Evolutionary conservation across 164 flowering plant species (phyloP).

Genomic region (Berberis vulgaris): DNA sequence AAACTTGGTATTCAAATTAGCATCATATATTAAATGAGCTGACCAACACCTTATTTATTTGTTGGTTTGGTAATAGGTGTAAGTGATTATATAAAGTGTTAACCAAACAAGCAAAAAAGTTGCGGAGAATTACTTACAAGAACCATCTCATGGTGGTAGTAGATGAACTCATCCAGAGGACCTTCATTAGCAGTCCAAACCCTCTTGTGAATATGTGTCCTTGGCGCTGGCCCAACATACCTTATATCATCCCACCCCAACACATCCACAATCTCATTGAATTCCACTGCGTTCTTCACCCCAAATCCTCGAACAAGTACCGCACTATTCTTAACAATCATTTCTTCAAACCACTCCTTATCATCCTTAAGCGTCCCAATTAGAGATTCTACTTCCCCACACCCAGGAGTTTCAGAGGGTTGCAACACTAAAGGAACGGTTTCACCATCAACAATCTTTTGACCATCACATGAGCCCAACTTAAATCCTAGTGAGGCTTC

Average conservation of each 20-base stretch:
- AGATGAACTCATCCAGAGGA: conserved; percentile 48
- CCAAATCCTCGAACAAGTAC: conserved; percentile 46
- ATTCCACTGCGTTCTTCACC: conserved; percentile 35
- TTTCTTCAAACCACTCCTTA: conserved; percentile 47
- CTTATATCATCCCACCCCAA: conserved; percentile 54
- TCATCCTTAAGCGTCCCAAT: conserved; percentile 23
- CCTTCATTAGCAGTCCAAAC: conserved; percentile 62
- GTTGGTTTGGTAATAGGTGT: too few relatives aligned
- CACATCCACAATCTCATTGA: conserved; percentile 43
- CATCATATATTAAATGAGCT: too few relatives aligned
- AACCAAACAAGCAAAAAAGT: not conserved
- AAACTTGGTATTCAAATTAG: too few relatives aligned
- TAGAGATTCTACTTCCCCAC: conserved; percentile 17
- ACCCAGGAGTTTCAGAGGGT: conserved; percentile 17
- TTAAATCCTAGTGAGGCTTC: conserved; percentile 25
- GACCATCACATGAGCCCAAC: conserved; percentile 45
- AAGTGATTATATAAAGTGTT: not conserved
- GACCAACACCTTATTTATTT: too few relatives aligned
- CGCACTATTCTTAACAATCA: conserved; percentile 46
- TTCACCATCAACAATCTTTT: conserved; percentile 44
- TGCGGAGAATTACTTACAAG: conserved; percentile 21
- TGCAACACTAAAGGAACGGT: conserved; percentile 37
- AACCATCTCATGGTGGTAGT: conserved; percentile 70
- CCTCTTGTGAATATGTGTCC: conserved; percentile 46
- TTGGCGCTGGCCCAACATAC: conserved; percentile 52